Evolutionary conservation across 1,139 yeast species (phyloP).

Genomic region (Zygosaccharomyces pseudobailii): DNA sequence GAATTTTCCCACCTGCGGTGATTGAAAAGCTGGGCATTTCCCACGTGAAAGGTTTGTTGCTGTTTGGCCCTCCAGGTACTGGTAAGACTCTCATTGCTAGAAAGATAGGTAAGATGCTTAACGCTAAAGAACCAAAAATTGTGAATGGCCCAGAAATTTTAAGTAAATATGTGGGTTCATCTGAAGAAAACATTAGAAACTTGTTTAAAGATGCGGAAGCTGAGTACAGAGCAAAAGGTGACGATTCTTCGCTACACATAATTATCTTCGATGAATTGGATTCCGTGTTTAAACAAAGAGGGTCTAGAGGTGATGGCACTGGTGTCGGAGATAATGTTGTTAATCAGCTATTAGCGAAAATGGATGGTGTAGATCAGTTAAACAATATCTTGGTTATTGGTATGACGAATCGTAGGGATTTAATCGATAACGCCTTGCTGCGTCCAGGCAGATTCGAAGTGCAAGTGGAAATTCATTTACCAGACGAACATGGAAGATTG

Average conservation of each 20-base stretch:
- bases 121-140: slow-evolving; percentile 96
- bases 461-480: slow-evolving; percentile 91
- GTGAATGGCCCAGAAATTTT: slow-evolving; percentile 98
- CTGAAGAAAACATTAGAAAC: slow-evolving; percentile 94
- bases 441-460: slow-evolving; percentile 99
- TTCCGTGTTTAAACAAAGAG: slow-evolving; percentile 97
- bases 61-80: slow-evolving; percentile 98
- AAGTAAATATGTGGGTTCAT: slow-evolving; percentile 93
- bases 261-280: slow-evolving; percentile 97
- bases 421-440: slow-evolving; percentile 86
- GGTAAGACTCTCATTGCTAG: slow-evolving; percentile 98
- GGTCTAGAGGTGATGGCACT: slow-evolving; percentile 93
- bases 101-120: slow-evolving; percentile 93
- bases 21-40: slow-evolving; percentile 88
- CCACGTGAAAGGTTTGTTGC: slow-evolving; percentile 88
- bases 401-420: slow-evolving; percentile 94
- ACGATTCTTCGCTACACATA: slow-evolving; percentile 85
- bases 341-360: slow-evolving; percentile 90
- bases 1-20: slow-evolving; percentile 91
- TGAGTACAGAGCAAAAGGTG: slow-evolving; percentile 91
- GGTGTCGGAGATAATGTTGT: slow-evolving; percentile 99
- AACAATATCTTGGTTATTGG: slow-evolving; percentile 94
- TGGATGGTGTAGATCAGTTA: slow-evolving; percentile 99
- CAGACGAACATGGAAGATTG: slow-evolving; percentile 88
- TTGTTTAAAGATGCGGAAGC: slow-evolving; percentile 95